phyloP scores from a whole-genome alignment of 2,329 filamentous ascomycete species.

The Phoma sp. region DNA sequence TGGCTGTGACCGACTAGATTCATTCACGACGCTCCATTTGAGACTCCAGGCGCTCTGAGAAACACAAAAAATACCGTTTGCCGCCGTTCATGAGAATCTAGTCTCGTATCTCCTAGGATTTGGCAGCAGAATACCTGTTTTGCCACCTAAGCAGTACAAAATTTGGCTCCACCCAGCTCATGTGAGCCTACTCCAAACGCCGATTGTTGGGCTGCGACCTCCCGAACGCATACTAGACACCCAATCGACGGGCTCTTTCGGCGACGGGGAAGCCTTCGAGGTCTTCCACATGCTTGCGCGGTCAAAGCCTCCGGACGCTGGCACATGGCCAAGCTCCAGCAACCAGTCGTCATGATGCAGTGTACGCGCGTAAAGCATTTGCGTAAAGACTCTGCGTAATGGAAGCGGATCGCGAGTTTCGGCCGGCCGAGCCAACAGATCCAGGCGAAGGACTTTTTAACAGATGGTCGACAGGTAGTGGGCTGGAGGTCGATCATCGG shows the following conservation, averaged over 20 bases:
- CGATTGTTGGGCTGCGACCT: neutral
- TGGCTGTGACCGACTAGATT: neutral
- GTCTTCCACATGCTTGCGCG: neutral
- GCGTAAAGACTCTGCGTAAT: neutral
- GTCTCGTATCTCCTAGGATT: neutral
- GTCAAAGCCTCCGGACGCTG: neutral
- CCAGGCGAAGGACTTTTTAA: constrained; percentile 2
- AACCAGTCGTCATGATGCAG: constrained; percentile 10
- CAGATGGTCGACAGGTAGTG: constrained; percentile 4
- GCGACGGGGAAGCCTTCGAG: neutral
- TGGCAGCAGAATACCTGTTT: too few relatives aligned
- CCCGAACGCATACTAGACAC: neutral
- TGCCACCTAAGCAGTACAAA: neutral
- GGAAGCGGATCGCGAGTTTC: neutral
- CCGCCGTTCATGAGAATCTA: neutral
- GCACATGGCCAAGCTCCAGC: neutral
- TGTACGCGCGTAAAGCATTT: constrained; percentile 11
- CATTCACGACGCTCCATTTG: neutral
- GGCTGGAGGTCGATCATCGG: constrained; percentile 13
- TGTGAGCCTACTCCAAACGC: neutral
- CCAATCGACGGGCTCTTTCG: neutral
- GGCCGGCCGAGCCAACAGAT: neutral
- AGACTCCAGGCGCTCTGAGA: neutral
- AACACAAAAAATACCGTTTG: neutral
- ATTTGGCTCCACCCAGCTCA: neutral